Conservation (phyloP, 345 rosid genomes). For the Nephelium lappaceum region DNA sequence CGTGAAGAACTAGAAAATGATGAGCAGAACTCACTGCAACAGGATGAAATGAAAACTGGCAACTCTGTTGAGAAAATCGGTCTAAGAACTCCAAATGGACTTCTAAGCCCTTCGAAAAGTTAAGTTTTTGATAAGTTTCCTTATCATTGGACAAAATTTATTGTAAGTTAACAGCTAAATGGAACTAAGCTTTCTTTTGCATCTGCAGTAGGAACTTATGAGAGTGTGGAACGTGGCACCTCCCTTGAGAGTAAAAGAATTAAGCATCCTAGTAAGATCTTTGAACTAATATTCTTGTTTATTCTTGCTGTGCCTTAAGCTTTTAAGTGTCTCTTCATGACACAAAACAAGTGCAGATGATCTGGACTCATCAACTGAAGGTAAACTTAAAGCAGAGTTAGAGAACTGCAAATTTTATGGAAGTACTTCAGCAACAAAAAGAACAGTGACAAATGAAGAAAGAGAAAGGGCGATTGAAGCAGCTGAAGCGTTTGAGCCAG, state of each 20-base stretch:
- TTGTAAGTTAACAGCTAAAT: no score
- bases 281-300: background rate
- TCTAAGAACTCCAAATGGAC: no score
- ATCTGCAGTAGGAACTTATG: background rate
- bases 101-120: no score
- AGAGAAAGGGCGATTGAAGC: conserved; percentile 68
- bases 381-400: conserved; percentile 37
- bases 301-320: background rate
- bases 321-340: conserved; percentile 14
- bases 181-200: background rate
- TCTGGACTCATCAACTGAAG: conserved; percentile 38
- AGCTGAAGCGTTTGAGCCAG: conserved; percentile 67
- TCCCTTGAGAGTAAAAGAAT: background rate
- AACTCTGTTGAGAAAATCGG: no score
- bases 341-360: conserved; percentile 36
- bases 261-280: conserved; percentile 52
- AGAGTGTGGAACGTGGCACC: no score
- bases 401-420: conserved; percentile 44
- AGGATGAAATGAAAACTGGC: background rate
- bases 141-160: no score
- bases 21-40: background rate
- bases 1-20: conserved; percentile 19
- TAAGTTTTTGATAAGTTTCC: no score
- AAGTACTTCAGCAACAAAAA: conserved; percentile 70
- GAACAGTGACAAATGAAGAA: conserved; percentile 71